Evolutionary conservation across 1,284 basidiomycete species (phyloP), one percentile per base, ranked within the genome.

Genomic region (Trichosporon asahii): DNA sequence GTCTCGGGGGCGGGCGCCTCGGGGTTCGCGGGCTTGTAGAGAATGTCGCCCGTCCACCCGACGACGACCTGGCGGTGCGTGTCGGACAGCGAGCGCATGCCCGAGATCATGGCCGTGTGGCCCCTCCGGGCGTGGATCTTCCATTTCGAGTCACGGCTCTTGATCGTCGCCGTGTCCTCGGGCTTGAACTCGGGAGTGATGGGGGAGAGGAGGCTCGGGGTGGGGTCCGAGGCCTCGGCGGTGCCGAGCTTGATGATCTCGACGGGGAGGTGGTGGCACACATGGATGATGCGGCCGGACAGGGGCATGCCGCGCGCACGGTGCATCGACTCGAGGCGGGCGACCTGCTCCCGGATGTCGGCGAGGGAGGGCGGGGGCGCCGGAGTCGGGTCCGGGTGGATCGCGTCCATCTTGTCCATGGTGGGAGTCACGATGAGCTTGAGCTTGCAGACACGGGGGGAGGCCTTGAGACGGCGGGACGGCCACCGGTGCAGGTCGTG

Each of bases 71-170:
- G 94, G 74, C 94, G 90, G 82, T 96, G 92, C 0, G 91, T 91
- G 14, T 88, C 85, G 12, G 90, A 88, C 60, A 99, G 88, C 3
- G 90, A 92, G 69, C 90, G 89, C 77, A 98, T 95, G 44, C 97
- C 96, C 65, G 91, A 92, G 75, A 96, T 91, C 91, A 99, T 94
- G 8, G 96, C 96, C 5, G 93, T 90, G 83, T 99, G 96, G 25
- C 95, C 96, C 69, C 94, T 90, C 44, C 95, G 88, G 3, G 90
- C 88, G 11, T 88, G 85, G 9, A 99, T 85, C 12, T 89, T 88
- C 96, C 96, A 99, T 66, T 79, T 82, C 33, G 80, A 75, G 67
- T 80, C 76, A 18, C 70, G 55, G 67, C 75, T 74, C 68, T 80
- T 78, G 35, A 80, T 74, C 0, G 74, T 75, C 3, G 77, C 70